Conservation (phyloP, 2,329 filamentous ascomycete species). For the Bertia moriformis region DNA sequence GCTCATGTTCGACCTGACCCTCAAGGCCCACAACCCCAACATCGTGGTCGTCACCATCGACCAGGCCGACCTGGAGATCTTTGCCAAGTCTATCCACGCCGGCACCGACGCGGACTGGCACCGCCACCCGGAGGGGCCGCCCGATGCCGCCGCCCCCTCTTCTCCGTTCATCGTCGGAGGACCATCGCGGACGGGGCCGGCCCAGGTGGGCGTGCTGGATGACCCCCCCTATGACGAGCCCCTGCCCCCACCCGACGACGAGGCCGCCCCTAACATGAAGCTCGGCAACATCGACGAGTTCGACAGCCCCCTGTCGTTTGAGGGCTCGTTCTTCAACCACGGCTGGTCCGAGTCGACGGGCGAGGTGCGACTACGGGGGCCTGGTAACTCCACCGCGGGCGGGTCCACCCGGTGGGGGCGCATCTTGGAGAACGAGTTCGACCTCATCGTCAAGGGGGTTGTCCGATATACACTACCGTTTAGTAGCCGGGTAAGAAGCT, state of each 20-base stretch:
- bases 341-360: constrained; percentile 60
- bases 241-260: no score
- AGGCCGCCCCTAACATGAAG: constrained; percentile 67
- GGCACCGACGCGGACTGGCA: constrained; percentile 53
- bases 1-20: constrained; percentile 81
- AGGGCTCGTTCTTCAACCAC: constrained; percentile 74
- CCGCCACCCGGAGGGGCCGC: constrained; percentile 23
- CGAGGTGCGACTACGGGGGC: constrained; percentile 66
- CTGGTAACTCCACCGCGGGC: constrained; percentile 77
- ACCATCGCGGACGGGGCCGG: background rate
- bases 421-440: constrained; percentile 81
- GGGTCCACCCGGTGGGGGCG: constrained; percentile 80
- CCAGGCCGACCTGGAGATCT: constrained; percentile 79
- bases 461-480: constrained; percentile 65
- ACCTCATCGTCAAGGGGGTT: constrained; percentile 80
- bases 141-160: constrained; percentile 5
- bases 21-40: constrained; percentile 83
- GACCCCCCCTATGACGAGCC: constrained; percentile 37
- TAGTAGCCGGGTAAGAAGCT: constrained; percentile 42
- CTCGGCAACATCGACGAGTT: constrained; percentile 80
- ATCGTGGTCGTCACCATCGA: constrained; percentile 76
- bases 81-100: constrained; percentile 83
- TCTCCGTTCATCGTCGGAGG: background rate
- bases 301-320: constrained; percentile 76
- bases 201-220: constrained; percentile 12